phyloP scores from a whole-genome alignment of 768 basidiomycete genomes.

The Tylopilus felleus region DNA sequence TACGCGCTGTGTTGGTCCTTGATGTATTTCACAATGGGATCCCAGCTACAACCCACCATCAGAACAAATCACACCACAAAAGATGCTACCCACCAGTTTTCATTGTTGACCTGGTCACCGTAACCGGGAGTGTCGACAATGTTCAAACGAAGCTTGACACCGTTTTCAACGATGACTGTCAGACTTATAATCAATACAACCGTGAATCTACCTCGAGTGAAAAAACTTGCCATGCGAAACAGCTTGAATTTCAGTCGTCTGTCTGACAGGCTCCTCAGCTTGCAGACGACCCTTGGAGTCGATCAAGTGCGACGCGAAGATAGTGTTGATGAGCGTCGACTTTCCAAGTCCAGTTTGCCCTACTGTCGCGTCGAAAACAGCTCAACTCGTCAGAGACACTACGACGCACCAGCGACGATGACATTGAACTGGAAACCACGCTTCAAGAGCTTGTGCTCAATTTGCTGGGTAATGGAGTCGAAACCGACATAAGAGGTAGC shows the following conservation, averaged over 20 bases:
- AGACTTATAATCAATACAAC: slow-evolving; percentile 10
- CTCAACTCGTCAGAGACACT: not conserved
- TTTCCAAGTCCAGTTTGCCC: slow-evolving; percentile 98
- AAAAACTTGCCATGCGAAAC: slow-evolving; percentile 79
- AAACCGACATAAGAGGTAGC: slow-evolving; percentile 95
- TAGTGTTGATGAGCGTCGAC: slow-evolving; percentile 97
- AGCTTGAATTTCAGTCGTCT: slow-evolving; percentile 96
- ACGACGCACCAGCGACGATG: slow-evolving; percentile 83
- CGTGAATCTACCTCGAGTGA: not conserved
- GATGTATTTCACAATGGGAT: slow-evolving; percentile 98
- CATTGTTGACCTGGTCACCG: slow-evolving; percentile 98
- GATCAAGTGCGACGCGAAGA: slow-evolving; percentile 97
- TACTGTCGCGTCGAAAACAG: slow-evolving; percentile 27
- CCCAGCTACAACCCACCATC: slow-evolving; percentile 66
- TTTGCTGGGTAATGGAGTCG: slow-evolving; percentile 95
- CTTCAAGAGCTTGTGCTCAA: slow-evolving; percentile 98
- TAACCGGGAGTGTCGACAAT: slow-evolving; percentile 99
- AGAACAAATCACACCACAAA: not conserved
- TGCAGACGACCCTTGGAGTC: slow-evolving; percentile 94
- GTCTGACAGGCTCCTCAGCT: slow-evolving; percentile 83
- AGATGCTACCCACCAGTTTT: slow-evolving; percentile 72
- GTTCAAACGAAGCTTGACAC: slow-evolving; percentile 90
- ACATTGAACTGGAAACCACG: slow-evolving; percentile 99
- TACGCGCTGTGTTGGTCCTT: slow-evolving; percentile 99
- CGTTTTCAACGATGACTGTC: slow-evolving; percentile 92